phyloP scores from a whole-genome alignment of 495 filamentous ascomycete genomes.

The Penicillium atrosanguineum region DNA sequence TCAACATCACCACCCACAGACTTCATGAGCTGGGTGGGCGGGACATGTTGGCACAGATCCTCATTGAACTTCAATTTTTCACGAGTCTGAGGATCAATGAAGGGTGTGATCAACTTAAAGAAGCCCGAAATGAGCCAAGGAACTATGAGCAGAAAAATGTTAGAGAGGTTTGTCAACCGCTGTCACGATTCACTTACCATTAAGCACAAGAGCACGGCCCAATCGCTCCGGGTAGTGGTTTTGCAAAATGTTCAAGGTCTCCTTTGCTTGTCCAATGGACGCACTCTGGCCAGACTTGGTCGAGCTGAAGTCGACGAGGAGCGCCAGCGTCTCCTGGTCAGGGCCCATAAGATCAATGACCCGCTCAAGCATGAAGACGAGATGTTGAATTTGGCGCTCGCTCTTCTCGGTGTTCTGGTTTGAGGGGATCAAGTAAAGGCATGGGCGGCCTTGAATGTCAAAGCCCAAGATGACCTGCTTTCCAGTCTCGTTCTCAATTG shows the following conservation, averaged over 20 bases:
- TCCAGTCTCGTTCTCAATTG: slow-evolving; percentile 89
- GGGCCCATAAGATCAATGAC: slow-evolving; percentile 83
- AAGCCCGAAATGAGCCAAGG: slow-evolving; percentile 86
- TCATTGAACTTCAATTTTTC: slow-evolving; percentile 96
- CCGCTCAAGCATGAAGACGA: slow-evolving; percentile 93
- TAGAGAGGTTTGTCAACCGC: background rate
- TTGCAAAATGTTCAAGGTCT: slow-evolving; percentile 84
- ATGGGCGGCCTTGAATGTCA: slow-evolving; percentile 78
- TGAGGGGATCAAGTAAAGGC: slow-evolving; percentile 83
- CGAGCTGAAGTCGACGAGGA: slow-evolving; percentile 88
- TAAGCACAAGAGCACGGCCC: slow-evolving; percentile 83
- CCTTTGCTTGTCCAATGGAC: slow-evolving; percentile 68
- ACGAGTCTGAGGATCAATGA: slow-evolving; percentile 88
- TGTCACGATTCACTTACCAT: slow-evolving; percentile 53
- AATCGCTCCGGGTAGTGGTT: slow-evolving; percentile 92
- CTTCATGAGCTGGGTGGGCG: slow-evolving; percentile 72
- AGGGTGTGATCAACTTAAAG: slow-evolving; percentile 92
- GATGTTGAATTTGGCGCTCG: slow-evolving; percentile 87
- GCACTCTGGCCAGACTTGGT: slow-evolving; percentile 73
- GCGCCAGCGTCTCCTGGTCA: slow-evolving; percentile 77
- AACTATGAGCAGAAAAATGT: slow-evolving; percentile 45
- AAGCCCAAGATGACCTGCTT: slow-evolving; percentile 89
- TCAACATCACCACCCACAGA: slow-evolving; percentile 53
- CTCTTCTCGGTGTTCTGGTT: slow-evolving; percentile 88
- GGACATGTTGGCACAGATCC: slow-evolving; percentile 74